A percentile compares a stretch with the other conserved stretches of the same genome.
Evolutionary conservation across 2,329 filamentous ascomycete genomes (phyloP).

Genomic region (Coleophoma cylindrospora): DNA sequence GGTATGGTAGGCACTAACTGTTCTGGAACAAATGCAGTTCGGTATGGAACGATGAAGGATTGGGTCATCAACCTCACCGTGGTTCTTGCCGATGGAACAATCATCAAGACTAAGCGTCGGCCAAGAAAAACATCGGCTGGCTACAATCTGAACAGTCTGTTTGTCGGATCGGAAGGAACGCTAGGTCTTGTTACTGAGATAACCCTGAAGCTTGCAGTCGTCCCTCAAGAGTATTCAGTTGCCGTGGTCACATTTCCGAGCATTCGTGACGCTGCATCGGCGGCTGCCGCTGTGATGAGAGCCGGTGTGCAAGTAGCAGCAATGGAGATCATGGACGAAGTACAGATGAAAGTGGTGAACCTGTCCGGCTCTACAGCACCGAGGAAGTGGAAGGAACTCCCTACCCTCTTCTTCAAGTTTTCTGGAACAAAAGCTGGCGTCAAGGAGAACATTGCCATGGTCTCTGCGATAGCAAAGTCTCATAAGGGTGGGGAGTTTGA

Average conservation of each 20-base stretch:
- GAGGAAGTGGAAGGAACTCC: conserved; percentile 66
- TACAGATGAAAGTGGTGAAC: conserved; percentile 82
- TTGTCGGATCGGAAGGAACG: conserved; percentile 78
- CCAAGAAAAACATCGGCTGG: conserved; percentile 78
- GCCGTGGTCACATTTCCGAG: conserved; percentile 76
- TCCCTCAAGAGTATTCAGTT: conserved; percentile 72
- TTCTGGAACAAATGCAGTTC: conserved; percentile 73
- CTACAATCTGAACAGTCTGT: conserved; percentile 76
- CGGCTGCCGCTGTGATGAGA: conserved; percentile 69
- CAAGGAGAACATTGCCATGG: conserved; percentile 67
- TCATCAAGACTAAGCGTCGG: conserved; percentile 75
- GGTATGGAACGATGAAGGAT: conserved; percentile 83
- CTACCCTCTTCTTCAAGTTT: conserved; percentile 83
- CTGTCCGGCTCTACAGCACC: conserved; percentile 64
- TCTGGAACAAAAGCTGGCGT: conserved; percentile 76
- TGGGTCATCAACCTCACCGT: conserved; percentile 82
- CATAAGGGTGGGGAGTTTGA: conserved; percentile 67
- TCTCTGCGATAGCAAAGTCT: conserved; percentile 59
- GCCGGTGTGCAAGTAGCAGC: conserved; percentile 37
- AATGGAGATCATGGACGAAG: conserved; percentile 79
- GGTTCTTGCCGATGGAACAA: conserved; percentile 70
- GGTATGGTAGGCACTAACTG: conserved; percentile 80
- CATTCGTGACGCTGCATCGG: conserved; percentile 70
- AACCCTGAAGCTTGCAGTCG: conserved; percentile 72
- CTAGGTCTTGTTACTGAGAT: conserved; percentile 78